Percentiles rank a stretch among this genome's conserved stretches.
These are phyloP conservation scores for Monosporascus sp. DNA, from an alignment of 2,329 filamentous ascomycete species.

Conservation along the genomic window DNA sequence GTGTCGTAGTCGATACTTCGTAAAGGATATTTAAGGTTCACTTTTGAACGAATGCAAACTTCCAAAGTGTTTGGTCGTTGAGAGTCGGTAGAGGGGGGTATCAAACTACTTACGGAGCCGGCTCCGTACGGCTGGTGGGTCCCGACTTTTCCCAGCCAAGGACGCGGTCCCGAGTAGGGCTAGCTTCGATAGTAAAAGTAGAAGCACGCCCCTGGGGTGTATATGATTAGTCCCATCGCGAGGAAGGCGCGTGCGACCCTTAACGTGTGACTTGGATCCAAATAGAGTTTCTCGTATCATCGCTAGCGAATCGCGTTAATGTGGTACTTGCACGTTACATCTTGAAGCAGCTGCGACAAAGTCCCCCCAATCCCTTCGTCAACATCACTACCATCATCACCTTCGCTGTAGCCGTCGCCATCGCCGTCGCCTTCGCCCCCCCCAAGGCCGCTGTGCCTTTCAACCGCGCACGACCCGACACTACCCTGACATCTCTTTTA, in stretches of 20 bases:
- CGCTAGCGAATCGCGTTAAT: neutral
- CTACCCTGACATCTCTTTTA: neutral
- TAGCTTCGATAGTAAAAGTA: too few relatives aligned
- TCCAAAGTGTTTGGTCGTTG: too few relatives aligned
- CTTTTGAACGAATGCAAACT: too few relatives aligned
- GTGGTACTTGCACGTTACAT: constrained; percentile 1
- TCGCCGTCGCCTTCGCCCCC: neutral
- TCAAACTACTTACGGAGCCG: too few relatives aligned
- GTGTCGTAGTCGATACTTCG: too few relatives aligned
- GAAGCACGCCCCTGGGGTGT: too few relatives aligned
- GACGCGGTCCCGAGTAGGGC: too few relatives aligned
- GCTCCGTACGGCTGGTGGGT: too few relatives aligned
- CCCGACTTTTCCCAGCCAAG: too few relatives aligned
- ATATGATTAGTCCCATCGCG: neutral
- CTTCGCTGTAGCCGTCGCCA: neutral
- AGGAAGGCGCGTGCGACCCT: neutral
- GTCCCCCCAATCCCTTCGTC: neutral
- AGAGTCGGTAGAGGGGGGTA: too few relatives aligned
- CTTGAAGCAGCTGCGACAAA: neutral
- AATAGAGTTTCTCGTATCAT: neutral
- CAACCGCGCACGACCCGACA: neutral
- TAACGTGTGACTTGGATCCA: neutral
- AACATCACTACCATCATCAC: constrained; percentile 1
- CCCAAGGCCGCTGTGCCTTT: neutral
- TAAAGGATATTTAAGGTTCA: too few relatives aligned